Evolutionary conservation across 2,329 filamentous ascomycete species (phyloP), one percentile per base, ranked within the genome.

Genomic region (Neonectria hederae): DNA sequence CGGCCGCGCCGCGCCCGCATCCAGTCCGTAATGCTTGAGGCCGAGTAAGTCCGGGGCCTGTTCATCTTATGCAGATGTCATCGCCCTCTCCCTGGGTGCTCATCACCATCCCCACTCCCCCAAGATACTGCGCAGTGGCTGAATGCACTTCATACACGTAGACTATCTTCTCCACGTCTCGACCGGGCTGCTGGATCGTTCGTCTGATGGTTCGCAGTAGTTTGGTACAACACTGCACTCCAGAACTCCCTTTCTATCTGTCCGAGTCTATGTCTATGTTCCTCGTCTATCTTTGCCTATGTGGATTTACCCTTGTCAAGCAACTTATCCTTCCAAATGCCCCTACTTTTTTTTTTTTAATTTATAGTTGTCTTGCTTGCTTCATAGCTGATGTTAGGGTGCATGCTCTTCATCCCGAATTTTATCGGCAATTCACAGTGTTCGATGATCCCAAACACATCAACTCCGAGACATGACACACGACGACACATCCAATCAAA

Each of bases 361-460:
- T 19, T 42, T 8, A 38, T 7, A 13, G 14, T 55, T 66, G 30
- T 53, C 51, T 52, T 43, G 45, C 55, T 49, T 53, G 42, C 24
- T 26, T 54, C 42, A 28, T 19, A 45, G 48, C 46, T 45, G 48
- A 46, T 59, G 46, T 56, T 48, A 52, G 32, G 28, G 49, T 55
- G 56, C 55, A 63, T 58, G 32, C 28, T 55, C 42, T 63, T 54
- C 40, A 30, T 57, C 38, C 35, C 28, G n/a, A 38, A 19, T 35
- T 5, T 19, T 35, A 55, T 56, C 32, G 43, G 30, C 21, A 46
- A 30, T n/a, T 11, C 61, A 19, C 35, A 26, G 11, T 19, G 22
- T 19, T 46, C 28, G 51, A 21, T 55, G 55, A 54, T 54, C 26
- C 14, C 40, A 63, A 53, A 28, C 46, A 19, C 56, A 45, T 13